phyloP scores from a whole-genome alignment of 768 basidiomycete genomes.

The Suillus sp. region DNA sequence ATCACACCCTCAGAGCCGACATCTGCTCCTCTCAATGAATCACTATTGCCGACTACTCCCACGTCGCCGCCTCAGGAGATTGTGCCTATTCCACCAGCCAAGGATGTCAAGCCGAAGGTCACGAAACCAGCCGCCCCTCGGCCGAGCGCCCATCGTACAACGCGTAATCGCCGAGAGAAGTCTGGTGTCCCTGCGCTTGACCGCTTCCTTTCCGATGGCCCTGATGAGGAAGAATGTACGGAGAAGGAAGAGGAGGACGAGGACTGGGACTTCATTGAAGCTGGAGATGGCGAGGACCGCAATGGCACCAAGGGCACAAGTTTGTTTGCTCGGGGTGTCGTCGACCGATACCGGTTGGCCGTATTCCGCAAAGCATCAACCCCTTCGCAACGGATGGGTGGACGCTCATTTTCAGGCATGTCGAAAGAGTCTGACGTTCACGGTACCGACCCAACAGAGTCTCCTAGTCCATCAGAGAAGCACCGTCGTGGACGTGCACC shows the following conservation, averaged over 20 bases:
- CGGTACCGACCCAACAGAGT: slow-evolving; percentile 40
- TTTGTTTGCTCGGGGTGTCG: slow-evolving; percentile 88
- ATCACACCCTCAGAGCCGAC: slow-evolving; percentile 18
- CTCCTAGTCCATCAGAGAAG: slow-evolving; percentile 50
- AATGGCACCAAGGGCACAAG: slow-evolving; percentile 81
- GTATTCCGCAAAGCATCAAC: slow-evolving; percentile 86
- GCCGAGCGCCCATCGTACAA: slow-evolving; percentile 25
- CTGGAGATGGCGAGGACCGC: slow-evolving; percentile 77
- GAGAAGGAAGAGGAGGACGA: slow-evolving; percentile 67
- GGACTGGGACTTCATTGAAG: slow-evolving; percentile 91
- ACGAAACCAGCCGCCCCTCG: slow-evolving; percentile 23
- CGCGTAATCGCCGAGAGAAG: slow-evolving; percentile 67
- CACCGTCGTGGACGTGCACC: slow-evolving; percentile 70
- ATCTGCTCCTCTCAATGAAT: slow-evolving; percentile 22
- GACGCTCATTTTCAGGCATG: slow-evolving; percentile 57
- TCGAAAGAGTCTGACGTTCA: slow-evolving; percentile 55
- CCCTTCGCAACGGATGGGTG: slow-evolving; percentile 48
- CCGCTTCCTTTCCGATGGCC: slow-evolving; percentile 61
- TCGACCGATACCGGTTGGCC: slow-evolving; percentile 82
- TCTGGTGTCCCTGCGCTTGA: slow-evolving; percentile 84
- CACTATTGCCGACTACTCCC: slow-evolving; percentile 7
- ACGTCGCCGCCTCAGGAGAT: slow-evolving; percentile 22
- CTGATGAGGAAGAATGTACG: slow-evolving; percentile 45
- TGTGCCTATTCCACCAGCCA: slow-evolving; percentile 34
- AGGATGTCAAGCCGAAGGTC: slow-evolving; percentile 34